Base-by-base conservation (phyloP, 2,329 filamentous ascomycete genomes). In the Ophiostoma perfectum region DNA sequence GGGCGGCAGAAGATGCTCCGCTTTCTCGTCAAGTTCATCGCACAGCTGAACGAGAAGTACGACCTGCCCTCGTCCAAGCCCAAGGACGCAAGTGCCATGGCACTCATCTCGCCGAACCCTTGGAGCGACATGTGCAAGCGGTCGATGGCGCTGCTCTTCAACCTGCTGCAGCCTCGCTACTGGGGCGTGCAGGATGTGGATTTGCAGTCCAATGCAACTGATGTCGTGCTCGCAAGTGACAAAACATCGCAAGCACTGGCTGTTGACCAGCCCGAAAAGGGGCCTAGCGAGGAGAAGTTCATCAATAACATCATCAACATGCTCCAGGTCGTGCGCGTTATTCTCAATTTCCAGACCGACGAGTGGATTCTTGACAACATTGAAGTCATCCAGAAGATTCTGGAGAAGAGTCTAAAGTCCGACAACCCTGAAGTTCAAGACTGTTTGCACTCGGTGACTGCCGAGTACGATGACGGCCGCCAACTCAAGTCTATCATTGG, bases 1-100 rank as follows among this genome's bases (percentile, higher is more conserved):
- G 87, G 90, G 67, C 87, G 93, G 27, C 85, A 88, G 60, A 90
- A 92, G 77, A 90, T 99, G 81, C 85, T 97, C 64, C 97, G 97
- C 78, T 99, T 98, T 75, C 85, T 99, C 44, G 91, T 98, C 42
- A 91, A 95, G 70, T 98, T 98, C 78, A 97, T 98, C 73, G 93
- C 93, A 1, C 90, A 92, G 66, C 83, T 97, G 36, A 90, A 90
- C 18, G 95, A 98, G 78, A 87, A 93, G 45, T 97, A 91, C 76
- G 88, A 88, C 27, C 85, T 93, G 36, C 89, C 89, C 14, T 90
- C 90, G 36, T 84, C 86, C 14, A 90, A 88, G 73, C 83, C 87
- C 58, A 85, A 87, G 65, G 87, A 90, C 58, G 73, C 81, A 12
- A 75, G 77, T 1, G 74, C 74, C 64, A 77, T 79, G 58, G 80